Percentiles rank a stretch among this genome's conserved stretches.
Conservation (phyloP, 2,329 filamentous ascomycete genomes). For the Colletotrichum paranaense region DNA sequence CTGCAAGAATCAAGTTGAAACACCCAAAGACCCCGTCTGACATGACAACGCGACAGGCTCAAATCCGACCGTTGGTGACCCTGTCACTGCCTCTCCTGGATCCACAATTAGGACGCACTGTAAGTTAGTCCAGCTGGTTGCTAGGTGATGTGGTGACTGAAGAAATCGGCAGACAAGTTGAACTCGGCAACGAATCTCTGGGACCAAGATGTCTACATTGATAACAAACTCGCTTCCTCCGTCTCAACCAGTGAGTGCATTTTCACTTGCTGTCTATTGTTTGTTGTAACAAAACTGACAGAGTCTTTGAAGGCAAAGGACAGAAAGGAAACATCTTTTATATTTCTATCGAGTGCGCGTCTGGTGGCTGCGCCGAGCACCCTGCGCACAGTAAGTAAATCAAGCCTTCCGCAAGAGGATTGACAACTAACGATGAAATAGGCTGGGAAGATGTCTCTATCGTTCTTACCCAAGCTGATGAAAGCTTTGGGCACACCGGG, state of each 20-base stretch:
- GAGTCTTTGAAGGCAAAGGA: not conserved
- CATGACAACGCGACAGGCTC: not conserved
- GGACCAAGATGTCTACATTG: constrained; percentile 1
- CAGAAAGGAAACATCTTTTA: constrained; percentile 14
- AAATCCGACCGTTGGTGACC: not conserved
- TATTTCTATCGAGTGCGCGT: constrained; percentile 22
- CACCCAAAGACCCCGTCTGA: not conserved
- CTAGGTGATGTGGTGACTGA: not conserved
- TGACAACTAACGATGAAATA: not conserved
- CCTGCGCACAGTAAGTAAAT: constrained; percentile 9
- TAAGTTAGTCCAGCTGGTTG: not conserved
- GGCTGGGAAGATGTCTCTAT: constrained; percentile 14
- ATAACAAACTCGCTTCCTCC: constrained; percentile 1
- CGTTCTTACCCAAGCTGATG: constrained; percentile 3
- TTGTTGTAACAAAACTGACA: not conserved
- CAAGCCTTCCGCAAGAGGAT: no score
- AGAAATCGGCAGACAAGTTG: not conserved
- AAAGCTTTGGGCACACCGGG: not conserved
- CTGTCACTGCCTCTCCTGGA: constrained; percentile 5
- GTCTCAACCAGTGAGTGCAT: not conserved
- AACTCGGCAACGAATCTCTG: constrained; percentile 6
- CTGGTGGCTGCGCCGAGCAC: constrained; percentile 2
- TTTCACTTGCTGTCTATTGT: accelerated
- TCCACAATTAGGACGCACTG: constrained; percentile 9
- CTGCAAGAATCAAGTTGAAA: not conserved